Percentiles rank a stretch among this genome's conserved stretches.
Evolutionary conservation across 108 stramenopile species (phyloP).

Genomic region (Chaetoceros tenuissimus): DNA sequence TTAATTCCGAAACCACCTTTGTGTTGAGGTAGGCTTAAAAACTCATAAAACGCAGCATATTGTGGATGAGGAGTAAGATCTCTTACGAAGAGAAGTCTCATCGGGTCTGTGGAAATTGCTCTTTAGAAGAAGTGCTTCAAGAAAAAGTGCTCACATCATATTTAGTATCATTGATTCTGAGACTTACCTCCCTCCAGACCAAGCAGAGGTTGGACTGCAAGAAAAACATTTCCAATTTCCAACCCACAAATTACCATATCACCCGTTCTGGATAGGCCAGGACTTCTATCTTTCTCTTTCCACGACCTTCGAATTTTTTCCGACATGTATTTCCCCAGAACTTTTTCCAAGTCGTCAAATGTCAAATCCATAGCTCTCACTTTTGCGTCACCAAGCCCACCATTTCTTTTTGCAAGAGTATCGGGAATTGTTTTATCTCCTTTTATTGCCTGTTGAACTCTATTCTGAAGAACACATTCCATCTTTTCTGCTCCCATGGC

Average conservation of each 20-base stretch:
- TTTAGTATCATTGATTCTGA: too few species aligned
- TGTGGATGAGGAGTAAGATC: conserved; percentile 86
- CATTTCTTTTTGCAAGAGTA: conserved; percentile 40
- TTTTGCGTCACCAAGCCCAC: conserved; percentile 53
- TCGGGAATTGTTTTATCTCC: conserved; percentile 47
- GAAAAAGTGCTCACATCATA: too few species aligned
- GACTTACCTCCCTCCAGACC: conserved; percentile 83
- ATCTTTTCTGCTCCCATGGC: conserved; percentile 42
- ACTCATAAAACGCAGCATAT: conserved; percentile 75
- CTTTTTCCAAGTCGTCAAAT: conserved; percentile 49
- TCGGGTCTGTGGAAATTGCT: too few species aligned
- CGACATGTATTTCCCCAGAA: conserved; percentile 66
- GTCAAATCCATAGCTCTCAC: conserved; percentile 42
- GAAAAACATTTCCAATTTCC: conserved; percentile 73
- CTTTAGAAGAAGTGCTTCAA: too few species aligned
- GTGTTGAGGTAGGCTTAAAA: conserved; percentile 38
- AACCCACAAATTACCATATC: conserved; percentile 69
- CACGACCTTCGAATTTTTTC: conserved; percentile 62
- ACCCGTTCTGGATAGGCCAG: conserved; percentile 47
- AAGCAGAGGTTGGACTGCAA: conserved; percentile 75
- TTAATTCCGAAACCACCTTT: conserved; percentile 40
- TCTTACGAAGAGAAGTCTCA: conserved; percentile 76
- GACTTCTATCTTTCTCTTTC: conserved; percentile 52
- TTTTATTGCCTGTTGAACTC: conserved; percentile 38
- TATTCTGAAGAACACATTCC: conserved; percentile 34